phyloP scores from a whole-genome alignment of 345 rosid genomes.

The Microcos paniculata region DNA sequence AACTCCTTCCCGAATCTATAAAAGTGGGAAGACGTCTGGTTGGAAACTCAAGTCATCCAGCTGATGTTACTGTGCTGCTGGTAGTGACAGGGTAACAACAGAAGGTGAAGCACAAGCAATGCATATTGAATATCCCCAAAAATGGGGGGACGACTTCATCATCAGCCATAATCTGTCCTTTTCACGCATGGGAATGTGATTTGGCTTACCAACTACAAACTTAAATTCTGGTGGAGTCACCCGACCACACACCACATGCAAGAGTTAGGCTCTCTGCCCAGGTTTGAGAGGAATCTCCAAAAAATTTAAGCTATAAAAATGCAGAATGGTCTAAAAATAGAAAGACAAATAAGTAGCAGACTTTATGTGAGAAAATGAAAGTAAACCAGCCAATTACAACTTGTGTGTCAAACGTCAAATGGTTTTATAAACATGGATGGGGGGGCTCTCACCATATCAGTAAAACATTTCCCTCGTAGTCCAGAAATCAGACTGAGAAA shows the following conservation, averaged over 20 bases:
- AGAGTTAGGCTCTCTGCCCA: not conserved
- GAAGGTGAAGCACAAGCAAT: too few relatives aligned
- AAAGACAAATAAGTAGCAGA: not conserved
- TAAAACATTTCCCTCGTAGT: not conserved
- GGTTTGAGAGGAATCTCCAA: not conserved
- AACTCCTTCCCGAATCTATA: too few relatives aligned
- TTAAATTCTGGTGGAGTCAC: constrained; percentile 9
- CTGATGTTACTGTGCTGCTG: not conserved
- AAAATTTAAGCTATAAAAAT: not conserved
- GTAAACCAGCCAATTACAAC: not conserved
- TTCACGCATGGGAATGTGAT: not conserved
- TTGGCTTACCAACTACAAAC: not conserved
- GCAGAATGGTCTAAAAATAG: not conserved
- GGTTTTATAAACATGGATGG: not conserved
- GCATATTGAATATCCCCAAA: not conserved
- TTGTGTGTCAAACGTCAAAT: not conserved
- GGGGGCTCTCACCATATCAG: not conserved
- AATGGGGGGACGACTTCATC: not conserved
- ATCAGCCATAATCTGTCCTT: not conserved
- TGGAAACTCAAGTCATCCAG: not conserved
- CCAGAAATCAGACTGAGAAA: not conserved
- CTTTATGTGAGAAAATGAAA: not conserved
- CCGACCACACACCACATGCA: constrained; percentile 9
- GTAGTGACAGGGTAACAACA: not conserved
- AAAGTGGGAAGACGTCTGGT: not conserved